A percentile compares a stretch with the other conserved stretches of the same genome.
Conservation (phyloP, 176 grass and related monocot genomes). For the Carex scoparia region DNA sequence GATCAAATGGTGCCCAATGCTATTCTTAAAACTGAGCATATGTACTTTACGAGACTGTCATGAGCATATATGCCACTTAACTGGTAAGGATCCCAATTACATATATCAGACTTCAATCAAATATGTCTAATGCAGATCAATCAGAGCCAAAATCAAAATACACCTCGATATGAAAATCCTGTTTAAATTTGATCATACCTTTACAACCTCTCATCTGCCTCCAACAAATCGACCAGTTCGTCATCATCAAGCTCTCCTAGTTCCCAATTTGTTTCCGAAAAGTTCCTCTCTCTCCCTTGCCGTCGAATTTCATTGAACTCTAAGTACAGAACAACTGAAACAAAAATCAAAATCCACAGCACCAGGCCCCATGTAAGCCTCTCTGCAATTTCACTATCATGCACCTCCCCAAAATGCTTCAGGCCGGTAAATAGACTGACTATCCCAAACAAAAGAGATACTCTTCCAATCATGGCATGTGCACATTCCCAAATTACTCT, state of each 20-base stretch:
- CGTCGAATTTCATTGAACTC: conserved; percentile 68
- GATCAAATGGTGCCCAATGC: no score
- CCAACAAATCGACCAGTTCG: conserved; percentile 79
- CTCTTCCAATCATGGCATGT: conserved; percentile 78
- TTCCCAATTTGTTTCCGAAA: conserved; percentile 53
- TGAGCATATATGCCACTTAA: background rate
- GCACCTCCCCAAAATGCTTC: conserved; percentile 79
- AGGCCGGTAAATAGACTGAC: conserved; percentile 72
- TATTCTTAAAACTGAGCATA: background rate
- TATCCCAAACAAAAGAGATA: conserved; percentile 51
- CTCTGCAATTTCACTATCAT: conserved; percentile 81
- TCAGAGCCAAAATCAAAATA: background rate
- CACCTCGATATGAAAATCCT: background rate
- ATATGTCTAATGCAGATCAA: background rate
- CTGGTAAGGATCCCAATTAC: background rate
- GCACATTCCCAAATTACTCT: conserved; percentile 78
- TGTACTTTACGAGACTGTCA: background rate
- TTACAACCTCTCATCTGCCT: conserved; percentile 31
- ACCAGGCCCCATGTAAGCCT: conserved; percentile 76
- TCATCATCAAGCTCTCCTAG: conserved; percentile 78
- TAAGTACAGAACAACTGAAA: conserved; percentile 51
- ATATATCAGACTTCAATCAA: background rate
- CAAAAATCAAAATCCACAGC: conserved; percentile 61
- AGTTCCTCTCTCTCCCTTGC: conserved; percentile 27
- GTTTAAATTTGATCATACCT: background rate